phyloP scores from a whole-genome alignment of 2,329 filamentous ascomycete genomes.

The Pestalotiopsis sp. region DNA sequence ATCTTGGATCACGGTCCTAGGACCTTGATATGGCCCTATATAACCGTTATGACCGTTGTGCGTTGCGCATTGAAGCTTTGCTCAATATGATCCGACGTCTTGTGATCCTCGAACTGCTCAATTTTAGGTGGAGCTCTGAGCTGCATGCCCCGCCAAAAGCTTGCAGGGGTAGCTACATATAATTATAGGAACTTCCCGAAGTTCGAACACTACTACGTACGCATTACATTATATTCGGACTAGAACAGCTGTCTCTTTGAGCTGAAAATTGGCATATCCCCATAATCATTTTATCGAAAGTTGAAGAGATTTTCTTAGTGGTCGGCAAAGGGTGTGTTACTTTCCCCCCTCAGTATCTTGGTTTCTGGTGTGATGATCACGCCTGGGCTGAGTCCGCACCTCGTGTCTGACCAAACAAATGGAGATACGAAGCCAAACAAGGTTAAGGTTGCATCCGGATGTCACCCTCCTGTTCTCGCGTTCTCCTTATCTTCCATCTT shows the following conservation, averaged over 20 bases:
- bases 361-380: too few species aligned
- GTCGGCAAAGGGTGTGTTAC: too few species aligned
- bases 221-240: not conserved
- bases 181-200: not conserved
- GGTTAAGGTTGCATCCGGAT: too few species aligned
- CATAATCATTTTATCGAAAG: too few species aligned
- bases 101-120: not conserved
- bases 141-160: slow-evolving; percentile 19
- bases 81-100: not conserved
- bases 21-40: not conserved
- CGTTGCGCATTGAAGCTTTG: not conserved
- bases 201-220: not conserved
- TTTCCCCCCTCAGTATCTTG: too few species aligned
- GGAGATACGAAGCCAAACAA: too few species aligned
- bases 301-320: too few species aligned
- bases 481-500: too few species aligned
- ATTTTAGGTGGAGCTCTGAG: slow-evolving; percentile 18
- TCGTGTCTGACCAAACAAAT: too few species aligned
- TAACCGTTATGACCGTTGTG: not conserved
- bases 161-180: slow-evolving; percentile 22
- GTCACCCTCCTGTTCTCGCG: too few species aligned
- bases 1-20: not conserved
- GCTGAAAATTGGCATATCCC: too few species aligned
- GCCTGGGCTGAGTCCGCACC: too few species aligned
- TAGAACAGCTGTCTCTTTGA: not conserved